A percentile compares a stretch with the other conserved stretches of the same genome.
Conservation (phyloP, 2,329 filamentous ascomycete genomes). For the Colletotrichum sp. region DNA sequence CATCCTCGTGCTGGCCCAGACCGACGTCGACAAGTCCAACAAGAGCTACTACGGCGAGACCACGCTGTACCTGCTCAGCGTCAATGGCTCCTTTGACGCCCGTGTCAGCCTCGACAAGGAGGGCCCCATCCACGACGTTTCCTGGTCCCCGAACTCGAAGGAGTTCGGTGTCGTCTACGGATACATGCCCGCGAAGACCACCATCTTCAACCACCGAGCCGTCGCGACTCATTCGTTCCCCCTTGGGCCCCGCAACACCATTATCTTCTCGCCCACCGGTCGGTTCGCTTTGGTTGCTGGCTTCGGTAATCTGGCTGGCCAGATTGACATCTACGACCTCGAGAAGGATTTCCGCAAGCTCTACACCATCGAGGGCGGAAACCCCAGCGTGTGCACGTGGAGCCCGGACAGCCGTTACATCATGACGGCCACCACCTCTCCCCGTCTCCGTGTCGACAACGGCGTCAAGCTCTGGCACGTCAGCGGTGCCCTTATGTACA, state of each 20-base stretch:
- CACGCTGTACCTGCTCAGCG: conserved; percentile 92
- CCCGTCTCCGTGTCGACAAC: conserved; percentile 94
- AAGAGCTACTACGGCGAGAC: conserved; percentile 99
- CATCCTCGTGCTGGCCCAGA: conserved; percentile 93
- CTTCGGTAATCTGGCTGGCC: conserved; percentile 95
- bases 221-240: conserved; percentile 85
- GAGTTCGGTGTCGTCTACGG: conserved; percentile 98
- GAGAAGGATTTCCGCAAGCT: conserved; percentile 94
- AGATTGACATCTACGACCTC: conserved; percentile 97
- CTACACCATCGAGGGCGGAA: conserved; percentile 92
- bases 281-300: conserved; percentile 93
- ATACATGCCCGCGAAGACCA: conserved; percentile 99
- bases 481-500: conserved; percentile 87
- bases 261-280: conserved; percentile 91
- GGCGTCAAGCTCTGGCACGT: conserved; percentile 96
- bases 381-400: conserved; percentile 96
- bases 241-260: conserved; percentile 89
- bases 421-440: conserved; percentile 96
- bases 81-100: conserved; percentile 90
- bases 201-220: conserved; percentile 93
- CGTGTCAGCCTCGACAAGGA: conserved; percentile 94
- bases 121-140: conserved; percentile 95
- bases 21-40: conserved; percentile 96
- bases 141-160: conserved; percentile 98
- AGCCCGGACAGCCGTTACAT: conserved; percentile 95